A percentile compares a stretch with the other conserved stretches of the same genome.
phyloP scores from a whole-genome alignment of 306 rosid genomes.

The Delonix regia region DNA sequence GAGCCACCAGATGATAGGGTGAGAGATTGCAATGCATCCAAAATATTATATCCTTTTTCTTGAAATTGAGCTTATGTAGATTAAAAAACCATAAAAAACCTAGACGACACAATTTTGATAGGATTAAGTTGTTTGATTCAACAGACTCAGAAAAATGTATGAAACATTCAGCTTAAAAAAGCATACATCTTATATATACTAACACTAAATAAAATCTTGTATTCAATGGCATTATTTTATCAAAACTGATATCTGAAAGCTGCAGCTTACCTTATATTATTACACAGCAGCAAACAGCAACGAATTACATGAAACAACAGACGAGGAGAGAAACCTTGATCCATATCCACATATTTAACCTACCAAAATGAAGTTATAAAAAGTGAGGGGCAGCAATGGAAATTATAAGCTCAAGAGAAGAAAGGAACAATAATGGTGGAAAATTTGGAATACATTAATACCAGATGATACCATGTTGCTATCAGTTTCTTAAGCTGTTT shows the following conservation, averaged over 20 bases:
- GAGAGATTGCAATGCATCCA: neutral
- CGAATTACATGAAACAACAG: slow-evolving; percentile 26
- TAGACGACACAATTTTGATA: neutral
- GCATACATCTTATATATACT: neutral
- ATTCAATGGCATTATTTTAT: neutral
- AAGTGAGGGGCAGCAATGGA: neutral
- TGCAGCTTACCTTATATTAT: neutral
- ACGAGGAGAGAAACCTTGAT: slow-evolving; percentile 21
- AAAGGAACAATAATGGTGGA: neutral
- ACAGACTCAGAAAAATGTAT: neutral
- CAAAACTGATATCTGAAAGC: neutral
- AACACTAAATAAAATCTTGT: neutral
- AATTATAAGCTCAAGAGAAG: neutral
- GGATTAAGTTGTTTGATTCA: neutral
- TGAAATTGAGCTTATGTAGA: neutral
- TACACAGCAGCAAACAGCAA: slow-evolving; percentile 23
- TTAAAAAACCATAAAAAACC: neutral
- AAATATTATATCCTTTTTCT: neutral
- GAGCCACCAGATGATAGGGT: neutral
- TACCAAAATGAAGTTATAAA: neutral
- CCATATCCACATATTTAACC: slow-evolving; percentile 13
- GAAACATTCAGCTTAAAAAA: neutral
- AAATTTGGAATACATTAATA: neutral
- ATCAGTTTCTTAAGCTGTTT: neutral
- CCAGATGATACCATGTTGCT: slow-evolving; percentile 21